Percentiles rank a stretch among this genome's conserved stretches.
phyloP scores from a whole-genome alignment of 169 alveolate species.

The Cryptosporidium sp. region DNA sequence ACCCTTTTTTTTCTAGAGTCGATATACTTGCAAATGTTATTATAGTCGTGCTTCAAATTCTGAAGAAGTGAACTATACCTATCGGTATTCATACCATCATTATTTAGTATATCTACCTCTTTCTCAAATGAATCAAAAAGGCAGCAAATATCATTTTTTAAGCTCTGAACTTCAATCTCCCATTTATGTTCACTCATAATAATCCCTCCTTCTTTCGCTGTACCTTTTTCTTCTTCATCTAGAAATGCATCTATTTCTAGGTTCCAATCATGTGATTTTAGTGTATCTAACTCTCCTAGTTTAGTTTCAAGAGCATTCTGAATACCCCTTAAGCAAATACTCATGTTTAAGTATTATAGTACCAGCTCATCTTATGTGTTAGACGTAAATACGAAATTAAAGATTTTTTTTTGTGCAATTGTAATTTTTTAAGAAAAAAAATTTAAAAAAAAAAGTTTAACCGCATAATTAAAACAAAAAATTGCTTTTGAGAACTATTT shows the following conservation, averaged over 20 bases:
- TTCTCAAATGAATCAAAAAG: slow-evolving; percentile 50
- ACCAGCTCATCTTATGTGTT: neutral
- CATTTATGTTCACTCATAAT: neutral
- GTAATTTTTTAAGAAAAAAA: too few relatives aligned
- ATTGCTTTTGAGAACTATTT: neutral
- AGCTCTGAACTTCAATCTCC: slow-evolving; percentile 15
- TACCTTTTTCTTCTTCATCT: slow-evolving; percentile 15
- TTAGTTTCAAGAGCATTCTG: slow-evolving; percentile 47
- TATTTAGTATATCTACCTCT: slow-evolving; percentile 8
- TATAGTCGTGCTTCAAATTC: slow-evolving; percentile 40
- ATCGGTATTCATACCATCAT: slow-evolving; percentile 35
- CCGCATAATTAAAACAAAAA: neutral
- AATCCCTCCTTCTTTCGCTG: neutral
- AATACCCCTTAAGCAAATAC: slow-evolving; percentile 28
- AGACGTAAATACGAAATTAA: neutral
- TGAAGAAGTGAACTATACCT: slow-evolving; percentile 30
- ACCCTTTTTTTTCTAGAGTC: slow-evolving; percentile 44
- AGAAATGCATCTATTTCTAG: neutral
- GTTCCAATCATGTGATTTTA: slow-evolving; percentile 23
- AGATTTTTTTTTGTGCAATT: neutral
- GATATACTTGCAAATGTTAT: slow-evolving; percentile 36
- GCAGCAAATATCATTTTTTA: slow-evolving; percentile 27
- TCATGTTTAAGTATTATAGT: neutral
- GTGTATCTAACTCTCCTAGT: slow-evolving; percentile 26
- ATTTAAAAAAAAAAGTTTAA: too few relatives aligned